These are phyloP conservation scores for Berkeleyomyces rouxiae DNA, from an alignment of 2,329 filamentous ascomycete genomes.

Conservation along the genomic window DNA sequence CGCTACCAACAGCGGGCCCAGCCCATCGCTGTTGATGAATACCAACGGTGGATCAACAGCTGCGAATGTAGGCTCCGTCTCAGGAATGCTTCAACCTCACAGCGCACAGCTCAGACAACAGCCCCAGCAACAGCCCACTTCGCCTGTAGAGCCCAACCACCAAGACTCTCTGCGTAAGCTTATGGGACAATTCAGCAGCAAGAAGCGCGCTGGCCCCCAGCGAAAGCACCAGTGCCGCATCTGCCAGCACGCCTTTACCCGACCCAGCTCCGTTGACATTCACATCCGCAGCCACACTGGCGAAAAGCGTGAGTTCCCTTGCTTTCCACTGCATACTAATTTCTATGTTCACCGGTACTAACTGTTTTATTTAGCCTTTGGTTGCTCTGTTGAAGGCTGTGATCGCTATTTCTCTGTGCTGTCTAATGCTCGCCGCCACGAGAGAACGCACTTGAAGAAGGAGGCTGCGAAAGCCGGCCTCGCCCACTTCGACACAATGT, in stretches of 20 bases:
- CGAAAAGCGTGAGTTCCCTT: slow-evolving; percentile 69
- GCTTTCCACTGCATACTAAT: neutral
- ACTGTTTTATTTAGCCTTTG: slow-evolving; percentile 48
- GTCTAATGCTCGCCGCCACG: slow-evolving; percentile 83
- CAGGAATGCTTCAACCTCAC: neutral
- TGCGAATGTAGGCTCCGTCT: too few species aligned
- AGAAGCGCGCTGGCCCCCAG: slow-evolving; percentile 84
- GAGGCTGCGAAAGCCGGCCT: slow-evolving; percentile 7
- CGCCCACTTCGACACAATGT: neutral
- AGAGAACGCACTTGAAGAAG: slow-evolving; percentile 73
- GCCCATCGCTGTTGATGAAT: neutral
- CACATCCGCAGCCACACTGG: slow-evolving; percentile 98
- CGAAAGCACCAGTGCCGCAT: slow-evolving; percentile 99
- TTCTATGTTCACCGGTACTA: slow-evolving; percentile 11
- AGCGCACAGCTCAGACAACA: neutral
- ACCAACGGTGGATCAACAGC: neutral
- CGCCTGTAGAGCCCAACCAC: slow-evolving; percentile 7
- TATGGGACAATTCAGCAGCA: slow-evolving; percentile 98
- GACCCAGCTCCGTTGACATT: slow-evolving; percentile 84
- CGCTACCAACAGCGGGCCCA: neutral
- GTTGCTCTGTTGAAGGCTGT: slow-evolving; percentile 86
- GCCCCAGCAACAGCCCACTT: neutral
- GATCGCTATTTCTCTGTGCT: slow-evolving; percentile 95
- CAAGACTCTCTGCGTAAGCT: slow-evolving; percentile 29
- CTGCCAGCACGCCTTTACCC: slow-evolving; percentile 92